These are phyloP conservation scores for Nemania sp. DNA, from an alignment of 2,329 filamentous ascomycete species.

Conservation along the genomic window DNA sequence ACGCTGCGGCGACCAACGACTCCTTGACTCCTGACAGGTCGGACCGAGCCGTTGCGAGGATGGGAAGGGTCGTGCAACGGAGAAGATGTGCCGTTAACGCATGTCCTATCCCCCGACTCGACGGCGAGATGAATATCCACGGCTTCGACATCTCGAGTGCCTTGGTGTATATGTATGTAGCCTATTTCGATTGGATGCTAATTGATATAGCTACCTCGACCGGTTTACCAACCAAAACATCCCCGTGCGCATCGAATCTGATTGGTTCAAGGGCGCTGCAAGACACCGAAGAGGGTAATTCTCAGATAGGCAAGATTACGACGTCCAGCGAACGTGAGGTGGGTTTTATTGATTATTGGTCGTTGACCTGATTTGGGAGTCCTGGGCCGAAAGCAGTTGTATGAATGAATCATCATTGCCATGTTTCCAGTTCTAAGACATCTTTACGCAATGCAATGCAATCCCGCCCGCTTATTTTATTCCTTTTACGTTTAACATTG, in stretches of 20 bases:
- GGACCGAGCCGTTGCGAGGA: conserved; percentile 51
- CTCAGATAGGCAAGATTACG: conserved; percentile 8
- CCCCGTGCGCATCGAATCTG: not conserved
- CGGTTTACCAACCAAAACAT: too few relatives aligned
- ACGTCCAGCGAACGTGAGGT: not conserved
- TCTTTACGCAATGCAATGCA: too few relatives aligned
- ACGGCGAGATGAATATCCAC: conserved; percentile 55
- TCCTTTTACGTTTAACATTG: too few relatives aligned
- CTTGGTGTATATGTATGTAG: not conserved
- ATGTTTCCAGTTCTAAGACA: too few relatives aligned
- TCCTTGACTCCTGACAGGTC: conserved; percentile 44
- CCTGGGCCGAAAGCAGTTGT: too few relatives aligned
- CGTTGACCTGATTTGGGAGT: not conserved
- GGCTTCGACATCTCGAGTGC: conserved; percentile 48
- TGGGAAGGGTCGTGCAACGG: conserved; percentile 52
- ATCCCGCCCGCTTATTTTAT: too few relatives aligned
- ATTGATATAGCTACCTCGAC: too few relatives aligned
- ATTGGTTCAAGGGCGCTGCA: conserved; percentile 11
- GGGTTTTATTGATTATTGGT: not conserved
- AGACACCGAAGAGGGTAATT: conserved; percentile 23
- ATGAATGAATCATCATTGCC: too few relatives aligned
- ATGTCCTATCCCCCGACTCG: conserved; percentile 54
- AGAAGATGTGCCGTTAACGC: conserved; percentile 55
- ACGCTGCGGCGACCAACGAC: conserved; percentile 35
- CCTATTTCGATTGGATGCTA: too few relatives aligned